These are phyloP conservation scores for Cotoneaster glaucophyllus DNA, from an alignment of 306 rosid species.

Conservation along the genomic window DNA sequence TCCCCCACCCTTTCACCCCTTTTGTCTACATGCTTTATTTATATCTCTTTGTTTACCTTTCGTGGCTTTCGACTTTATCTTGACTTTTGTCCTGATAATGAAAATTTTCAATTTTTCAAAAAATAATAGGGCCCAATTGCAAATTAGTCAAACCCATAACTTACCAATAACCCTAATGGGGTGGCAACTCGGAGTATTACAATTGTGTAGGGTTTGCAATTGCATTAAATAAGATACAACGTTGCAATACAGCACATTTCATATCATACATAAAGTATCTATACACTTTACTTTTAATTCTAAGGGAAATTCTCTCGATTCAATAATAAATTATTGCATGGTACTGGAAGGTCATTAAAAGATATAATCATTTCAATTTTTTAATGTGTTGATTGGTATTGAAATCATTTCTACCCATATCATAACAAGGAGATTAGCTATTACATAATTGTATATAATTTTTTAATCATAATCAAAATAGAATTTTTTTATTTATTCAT, in stretches of 20 bases:
- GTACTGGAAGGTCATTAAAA: accelerated
- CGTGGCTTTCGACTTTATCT: too few relatives aligned
- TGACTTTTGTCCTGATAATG: too few relatives aligned
- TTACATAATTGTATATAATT: not conserved
- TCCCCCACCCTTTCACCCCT: too few relatives aligned
- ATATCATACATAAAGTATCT: not conserved
- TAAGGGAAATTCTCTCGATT: not conserved
- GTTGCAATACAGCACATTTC: not conserved
- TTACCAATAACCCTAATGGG: too few relatives aligned
- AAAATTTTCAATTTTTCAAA: too few relatives aligned
- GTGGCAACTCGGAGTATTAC: not conserved
- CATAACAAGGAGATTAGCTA: not conserved
- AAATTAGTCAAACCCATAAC: too few relatives aligned
- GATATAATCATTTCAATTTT: not conserved
- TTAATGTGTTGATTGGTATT: too few relatives aligned
- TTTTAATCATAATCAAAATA: not conserved
- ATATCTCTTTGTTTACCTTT: too few relatives aligned
- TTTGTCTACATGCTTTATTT: too few relatives aligned
- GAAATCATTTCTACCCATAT: not conserved
- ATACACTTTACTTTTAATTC: not conserved
- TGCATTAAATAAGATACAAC: not conserved
- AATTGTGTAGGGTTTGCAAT: not conserved
- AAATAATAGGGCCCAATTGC: too few relatives aligned
- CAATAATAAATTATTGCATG: not conserved
- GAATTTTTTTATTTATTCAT: too few relatives aligned